Percentiles rank a stretch among this genome's conserved stretches.
Conservation (phyloP, 2,329 filamentous ascomycete species). For the Paraconiothyrium brasiliense region DNA sequence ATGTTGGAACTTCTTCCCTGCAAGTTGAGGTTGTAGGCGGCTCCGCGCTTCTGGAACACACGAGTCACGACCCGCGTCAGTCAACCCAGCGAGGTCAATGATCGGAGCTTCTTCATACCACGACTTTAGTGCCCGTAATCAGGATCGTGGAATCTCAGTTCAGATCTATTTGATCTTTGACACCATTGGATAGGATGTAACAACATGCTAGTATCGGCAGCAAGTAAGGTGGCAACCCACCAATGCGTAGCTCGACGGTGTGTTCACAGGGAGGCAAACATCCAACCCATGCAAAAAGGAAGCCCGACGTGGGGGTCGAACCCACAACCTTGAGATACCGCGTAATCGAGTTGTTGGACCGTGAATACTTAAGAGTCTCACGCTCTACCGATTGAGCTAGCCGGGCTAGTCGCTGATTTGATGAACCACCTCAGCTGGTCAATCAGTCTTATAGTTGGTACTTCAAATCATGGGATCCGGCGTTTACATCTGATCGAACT, state of each 20-base stretch:
- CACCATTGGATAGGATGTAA: no score
- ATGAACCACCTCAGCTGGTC: neutral
- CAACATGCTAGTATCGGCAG: no score
- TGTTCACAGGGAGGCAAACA: neutral
- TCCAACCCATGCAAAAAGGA: neutral
- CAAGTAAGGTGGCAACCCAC: neutral
- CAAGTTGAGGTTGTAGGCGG: neutral
- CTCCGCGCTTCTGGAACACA: neutral
- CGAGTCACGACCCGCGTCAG: neutral
- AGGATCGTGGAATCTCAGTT: neutral
- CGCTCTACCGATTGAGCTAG: conserved; percentile 44
- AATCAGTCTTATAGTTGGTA: neutral
- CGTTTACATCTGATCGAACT: neutral
- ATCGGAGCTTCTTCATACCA: neutral
- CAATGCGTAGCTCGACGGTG: neutral
- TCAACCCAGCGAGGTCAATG: neutral
- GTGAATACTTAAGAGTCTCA: conserved; percentile 34
- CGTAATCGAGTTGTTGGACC: conserved; percentile 13
- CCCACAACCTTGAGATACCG: conserved; percentile 17
- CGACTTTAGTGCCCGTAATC: neutral
- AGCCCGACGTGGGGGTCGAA: conserved; percentile 17
- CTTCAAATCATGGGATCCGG: neutral
- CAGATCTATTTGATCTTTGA: neutral
- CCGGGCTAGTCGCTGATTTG: conserved; percentile 27
- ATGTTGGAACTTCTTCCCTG: neutral